Percentiles rank a stretch among this genome's conserved stretches.
Conservation (phyloP, 371 early-diverging fungal species). For the Ordospora pajunii region DNA sequence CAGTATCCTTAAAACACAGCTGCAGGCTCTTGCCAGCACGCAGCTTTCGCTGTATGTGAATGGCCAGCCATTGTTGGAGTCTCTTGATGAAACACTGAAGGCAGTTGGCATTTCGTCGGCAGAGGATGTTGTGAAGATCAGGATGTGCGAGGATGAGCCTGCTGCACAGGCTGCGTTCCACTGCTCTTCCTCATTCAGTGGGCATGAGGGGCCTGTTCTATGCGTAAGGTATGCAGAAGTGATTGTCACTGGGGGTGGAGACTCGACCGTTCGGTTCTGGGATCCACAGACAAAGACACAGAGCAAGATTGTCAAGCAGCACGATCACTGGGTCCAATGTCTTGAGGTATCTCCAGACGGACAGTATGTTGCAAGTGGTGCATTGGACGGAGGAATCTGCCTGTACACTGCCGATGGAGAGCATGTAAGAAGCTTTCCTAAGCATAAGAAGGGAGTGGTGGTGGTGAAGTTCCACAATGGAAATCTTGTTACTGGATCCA, state of each 20-base stretch:
- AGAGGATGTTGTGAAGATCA: constrained; percentile 49
- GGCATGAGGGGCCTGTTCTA: constrained; percentile 80
- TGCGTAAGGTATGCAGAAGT: constrained; percentile 75
- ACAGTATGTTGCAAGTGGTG: constrained; percentile 73
- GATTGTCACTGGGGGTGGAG: constrained; percentile 79
- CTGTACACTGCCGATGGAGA: constrained; percentile 60
- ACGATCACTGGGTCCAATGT: constrained; percentile 71
- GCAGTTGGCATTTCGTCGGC: constrained; percentile 62
- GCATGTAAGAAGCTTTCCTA: constrained; percentile 67
- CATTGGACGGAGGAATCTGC: constrained; percentile 76
- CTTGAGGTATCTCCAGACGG: constrained; percentile 74
- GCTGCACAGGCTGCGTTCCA: constrained; percentile 46
- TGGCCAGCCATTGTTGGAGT: constrained; percentile 33
- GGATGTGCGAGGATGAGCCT: constrained; percentile 19
- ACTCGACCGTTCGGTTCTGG: constrained; percentile 88
- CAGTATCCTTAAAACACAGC: constrained; percentile 27
- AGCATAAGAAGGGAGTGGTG: constrained; percentile 77
- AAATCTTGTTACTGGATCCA: constrained; percentile 71
- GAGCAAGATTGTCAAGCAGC: constrained; percentile 65
- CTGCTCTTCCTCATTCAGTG: constrained; percentile 57
- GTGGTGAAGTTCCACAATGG: constrained; percentile 72
- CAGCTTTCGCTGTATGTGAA: constrained; percentile 42
- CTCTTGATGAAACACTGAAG: constrained; percentile 57
- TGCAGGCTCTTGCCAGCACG: constrained; percentile 31
- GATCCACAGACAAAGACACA: constrained; percentile 69